A percentile compares a stretch with the other conserved stretches of the same genome.
Evolutionary conservation across 192 early-diverging fungal genomes (phyloP).

Genomic region (Gigaspora rosea): DNA sequence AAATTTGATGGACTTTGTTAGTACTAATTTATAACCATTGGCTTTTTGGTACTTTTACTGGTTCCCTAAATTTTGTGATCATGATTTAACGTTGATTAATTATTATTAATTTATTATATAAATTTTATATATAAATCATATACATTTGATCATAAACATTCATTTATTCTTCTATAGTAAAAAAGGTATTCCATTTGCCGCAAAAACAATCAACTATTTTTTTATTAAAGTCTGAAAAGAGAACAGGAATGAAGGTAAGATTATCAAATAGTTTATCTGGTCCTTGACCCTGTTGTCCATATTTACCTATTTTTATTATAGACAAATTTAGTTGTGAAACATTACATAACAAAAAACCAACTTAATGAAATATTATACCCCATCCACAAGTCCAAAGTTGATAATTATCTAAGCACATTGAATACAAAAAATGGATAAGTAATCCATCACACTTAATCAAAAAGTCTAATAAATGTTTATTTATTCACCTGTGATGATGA

Average conservation of each 20-base stretch:
- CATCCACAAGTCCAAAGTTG: constrained; percentile 18
- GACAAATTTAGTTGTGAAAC: background rate
- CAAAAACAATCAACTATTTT: constrained; percentile 18
- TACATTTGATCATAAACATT: too few species aligned
- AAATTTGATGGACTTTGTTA: too few species aligned
- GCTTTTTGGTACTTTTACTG: too few species aligned
- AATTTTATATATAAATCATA: too few species aligned
- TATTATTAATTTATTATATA: too few species aligned
- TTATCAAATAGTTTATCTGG: background rate
- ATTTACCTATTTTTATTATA: constrained; percentile 11
- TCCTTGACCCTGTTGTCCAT: constrained; percentile 24
- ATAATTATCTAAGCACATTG: background rate
- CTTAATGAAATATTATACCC: constrained; percentile 18
- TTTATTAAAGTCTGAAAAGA: background rate
- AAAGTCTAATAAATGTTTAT: background rate
- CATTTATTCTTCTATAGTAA: background rate
- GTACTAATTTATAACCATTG: too few species aligned
- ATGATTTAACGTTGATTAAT: too few species aligned
- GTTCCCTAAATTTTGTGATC: too few species aligned
- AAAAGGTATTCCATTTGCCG: constrained; percentile 30
- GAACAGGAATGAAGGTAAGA: background rate
- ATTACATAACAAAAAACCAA: background rate
- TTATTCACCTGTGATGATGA: constrained; percentile 39
- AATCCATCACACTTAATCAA: too few species aligned
- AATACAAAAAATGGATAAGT: background rate